These are phyloP conservation scores for Chaetoscypha palmicola DNA, from an alignment of 2,329 filamentous ascomycete genomes.

Conservation along the genomic window DNA sequence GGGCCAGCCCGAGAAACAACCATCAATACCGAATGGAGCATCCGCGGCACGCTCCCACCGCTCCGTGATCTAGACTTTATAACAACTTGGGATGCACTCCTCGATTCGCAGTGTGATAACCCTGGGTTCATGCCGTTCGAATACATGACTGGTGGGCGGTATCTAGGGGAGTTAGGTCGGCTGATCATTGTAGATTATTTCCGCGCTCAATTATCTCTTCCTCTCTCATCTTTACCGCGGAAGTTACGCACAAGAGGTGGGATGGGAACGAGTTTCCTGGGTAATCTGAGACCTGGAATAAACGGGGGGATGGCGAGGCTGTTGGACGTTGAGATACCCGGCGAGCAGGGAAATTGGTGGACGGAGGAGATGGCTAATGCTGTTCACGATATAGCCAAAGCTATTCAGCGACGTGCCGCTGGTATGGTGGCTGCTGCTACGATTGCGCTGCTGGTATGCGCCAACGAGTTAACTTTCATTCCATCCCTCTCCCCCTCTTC, in stretches of 20 bases:
- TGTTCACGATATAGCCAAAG: conserved; percentile 60
- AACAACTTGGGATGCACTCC: conserved; percentile 61
- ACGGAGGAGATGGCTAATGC: conserved; percentile 49
- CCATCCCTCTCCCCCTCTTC: conserved; percentile 20
- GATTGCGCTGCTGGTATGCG: conserved; percentile 60
- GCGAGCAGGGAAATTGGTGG: conserved; percentile 52
- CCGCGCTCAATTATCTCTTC: conserved; percentile 40
- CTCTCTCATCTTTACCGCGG: conserved; percentile 13
- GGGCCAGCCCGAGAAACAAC: conserved; percentile 42
- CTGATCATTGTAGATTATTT: conserved; percentile 83
- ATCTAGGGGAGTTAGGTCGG: conserved; percentile 74
- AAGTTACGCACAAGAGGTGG: conserved; percentile 33
- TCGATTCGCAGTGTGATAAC: conserved; percentile 59
- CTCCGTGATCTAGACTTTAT: conserved; percentile 56
- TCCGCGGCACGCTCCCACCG: conserved; percentile 65
- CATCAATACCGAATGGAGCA: conserved; percentile 76
- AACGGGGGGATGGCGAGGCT: conserved; percentile 30
- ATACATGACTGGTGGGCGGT: conserved; percentile 94
- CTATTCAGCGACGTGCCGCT: conserved; percentile 65
- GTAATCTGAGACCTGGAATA: conserved; percentile 55
- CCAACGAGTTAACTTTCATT: conserved; percentile 51
- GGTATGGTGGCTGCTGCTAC: conserved; percentile 68
- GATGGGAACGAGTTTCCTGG: conserved; percentile 62
- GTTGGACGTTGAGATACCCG: conserved; percentile 47
- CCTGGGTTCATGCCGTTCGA: conserved; percentile 93